phyloP scores from a whole-genome alignment of 2,329 filamentous ascomycete species.

The Fusarium beomiforme region DNA sequence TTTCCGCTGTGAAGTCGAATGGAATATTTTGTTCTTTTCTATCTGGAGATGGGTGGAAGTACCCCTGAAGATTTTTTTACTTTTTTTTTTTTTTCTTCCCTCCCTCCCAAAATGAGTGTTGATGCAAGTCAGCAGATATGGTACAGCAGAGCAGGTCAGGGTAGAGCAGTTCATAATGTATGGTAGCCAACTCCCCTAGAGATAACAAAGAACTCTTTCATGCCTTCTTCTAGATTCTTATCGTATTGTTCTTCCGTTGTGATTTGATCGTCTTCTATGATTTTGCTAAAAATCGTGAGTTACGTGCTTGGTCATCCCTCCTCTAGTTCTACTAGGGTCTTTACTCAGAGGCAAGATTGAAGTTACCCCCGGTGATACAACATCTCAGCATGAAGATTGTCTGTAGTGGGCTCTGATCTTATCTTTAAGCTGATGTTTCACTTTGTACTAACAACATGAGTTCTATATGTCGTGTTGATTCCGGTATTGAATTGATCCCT shows the following conservation, averaged over 20 bases:
- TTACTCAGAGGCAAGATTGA: too few relatives aligned
- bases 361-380: too few relatives aligned
- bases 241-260: neutral
- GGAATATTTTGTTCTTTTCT: neutral
- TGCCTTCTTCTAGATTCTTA: neutral
- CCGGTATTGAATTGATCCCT: fast-evolving
- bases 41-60: neutral
- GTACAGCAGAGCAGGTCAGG: neutral
- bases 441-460: fast-evolving
- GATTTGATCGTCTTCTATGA: neutral
- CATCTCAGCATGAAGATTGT: too few relatives aligned
- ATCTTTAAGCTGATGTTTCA: too few relatives aligned
- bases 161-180: neutral
- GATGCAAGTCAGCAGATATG: neutral
- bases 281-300: neutral
- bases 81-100: too few relatives aligned
- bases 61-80: neutral
- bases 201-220: neutral
- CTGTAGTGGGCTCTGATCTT: too few relatives aligned
- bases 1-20: neutral
- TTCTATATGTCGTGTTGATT: neutral
- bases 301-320: too few relatives aligned
- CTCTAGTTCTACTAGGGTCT: neutral
- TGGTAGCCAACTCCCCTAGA: neutral
- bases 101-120: neutral